phyloP scores from a whole-genome alignment of 1,139 yeast genomes.

The Trichomonascaceae sp. region DNA sequence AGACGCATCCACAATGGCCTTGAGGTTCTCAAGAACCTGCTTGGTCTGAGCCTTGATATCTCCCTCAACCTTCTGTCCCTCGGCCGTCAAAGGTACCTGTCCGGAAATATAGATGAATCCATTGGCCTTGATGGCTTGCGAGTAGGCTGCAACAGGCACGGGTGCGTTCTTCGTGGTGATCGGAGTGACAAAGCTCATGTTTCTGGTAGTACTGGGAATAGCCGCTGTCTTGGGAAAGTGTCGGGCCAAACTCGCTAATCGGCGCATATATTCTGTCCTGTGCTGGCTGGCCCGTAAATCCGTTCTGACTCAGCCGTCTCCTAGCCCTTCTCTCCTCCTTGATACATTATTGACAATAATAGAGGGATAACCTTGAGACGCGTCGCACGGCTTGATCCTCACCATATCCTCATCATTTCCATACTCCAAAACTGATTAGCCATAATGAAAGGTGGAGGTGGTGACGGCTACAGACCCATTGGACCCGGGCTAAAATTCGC shows the following conservation, averaged over 20 bases:
- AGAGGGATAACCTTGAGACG: too few species aligned
- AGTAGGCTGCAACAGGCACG: conserved; percentile 90
- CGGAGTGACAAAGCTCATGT: conserved; percentile 6
- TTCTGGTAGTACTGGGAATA: not conserved
- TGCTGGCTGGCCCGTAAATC: too few species aligned
- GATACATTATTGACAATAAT: too few species aligned
- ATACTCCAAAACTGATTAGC: too few species aligned
- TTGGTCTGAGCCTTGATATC: conserved; percentile 69
- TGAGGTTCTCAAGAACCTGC: conserved; percentile 67
- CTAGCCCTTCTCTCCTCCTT: too few species aligned
- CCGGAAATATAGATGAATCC: conserved; percentile 84
- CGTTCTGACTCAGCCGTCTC: too few species aligned
- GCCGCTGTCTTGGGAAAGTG: not conserved
- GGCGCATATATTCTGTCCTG: too few species aligned
- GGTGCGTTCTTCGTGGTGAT: conserved; percentile 61
- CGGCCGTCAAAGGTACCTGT: conserved; percentile 83
- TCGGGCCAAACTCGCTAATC: not conserved
- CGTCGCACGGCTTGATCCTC: too few species aligned
- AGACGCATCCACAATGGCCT: conserved; percentile 65
- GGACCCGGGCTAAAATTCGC: too few species aligned
- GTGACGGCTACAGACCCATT: too few species aligned
- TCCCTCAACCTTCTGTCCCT: conserved; percentile 58
- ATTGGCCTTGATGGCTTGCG: conserved; percentile 76
- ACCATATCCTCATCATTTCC: too few species aligned
- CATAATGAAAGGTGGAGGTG: too few species aligned